Base-by-base conservation (phyloP, 495 filamentous ascomycete genomes). In the Trichoderma gamsii region DNA sequence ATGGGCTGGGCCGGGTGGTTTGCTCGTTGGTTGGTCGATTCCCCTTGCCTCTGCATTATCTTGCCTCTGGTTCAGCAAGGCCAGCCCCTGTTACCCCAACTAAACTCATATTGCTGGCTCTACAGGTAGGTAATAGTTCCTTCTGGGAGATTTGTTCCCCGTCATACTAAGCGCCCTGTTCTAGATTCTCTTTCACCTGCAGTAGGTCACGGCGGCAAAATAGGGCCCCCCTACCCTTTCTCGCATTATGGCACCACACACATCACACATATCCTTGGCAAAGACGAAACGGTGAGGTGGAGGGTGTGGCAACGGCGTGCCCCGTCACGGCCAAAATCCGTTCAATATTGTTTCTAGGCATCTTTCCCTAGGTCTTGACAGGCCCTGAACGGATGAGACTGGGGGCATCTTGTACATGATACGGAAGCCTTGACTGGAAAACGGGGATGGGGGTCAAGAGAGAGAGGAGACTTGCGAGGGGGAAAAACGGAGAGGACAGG, bases 1-100 rank as follows among this genome's bases (percentile, higher is more conserved):
- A 4, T 49, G 44, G 44, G 13, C 35, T 38, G 35, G 29, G 29
- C 29, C 4, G 29, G 4, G 29, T 29, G 29, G 35, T 9, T 38
- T 6, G 35, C 7, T 7, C 8, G 13, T 16, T 4, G 44, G 44
- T 15, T 49, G 44, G n/a, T 16, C 3, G 44, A 7, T 11, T 56
- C 51, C 51, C 43, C 51, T 56, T 56, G 51, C 21, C 51, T 56
- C 51, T 21, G 51, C 51, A 56, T 56, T 25, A 56, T 56, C 51
- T 21, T 56, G 18, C 21, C n/a, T 25, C 4, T 56, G 3, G n/a
- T 56, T 9, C n/a, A 11, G 18, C 51, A 16, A 11, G 51, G 15
- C n/a, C 16, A 18, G 12, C 43, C 43, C 43, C 43, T 15, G 43
- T 18, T 18, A 46, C 43, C 43, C 43, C 35, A 38, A 38, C 35